These are phyloP conservation scores for Alternaria conjuncta DNA, from an alignment of 2,329 filamentous ascomycete genomes.

Conservation along the genomic window DNA sequence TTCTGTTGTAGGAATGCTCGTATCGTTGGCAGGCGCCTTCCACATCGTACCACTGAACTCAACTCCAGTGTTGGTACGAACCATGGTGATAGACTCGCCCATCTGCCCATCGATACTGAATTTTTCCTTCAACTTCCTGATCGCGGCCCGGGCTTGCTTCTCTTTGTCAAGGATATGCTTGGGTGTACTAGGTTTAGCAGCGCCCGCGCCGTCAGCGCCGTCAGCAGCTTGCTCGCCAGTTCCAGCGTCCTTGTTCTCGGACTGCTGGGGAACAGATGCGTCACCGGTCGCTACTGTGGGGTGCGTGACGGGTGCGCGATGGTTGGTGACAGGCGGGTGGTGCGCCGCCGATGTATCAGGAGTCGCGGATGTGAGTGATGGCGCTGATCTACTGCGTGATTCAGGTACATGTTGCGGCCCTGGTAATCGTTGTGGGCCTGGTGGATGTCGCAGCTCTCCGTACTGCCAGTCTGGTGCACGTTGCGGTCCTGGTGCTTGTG, in stretches of 20 bases:
- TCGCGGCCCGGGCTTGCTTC: not conserved
- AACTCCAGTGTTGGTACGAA: not conserved
- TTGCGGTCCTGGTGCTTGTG: too few species aligned
- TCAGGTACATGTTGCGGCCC: not conserved
- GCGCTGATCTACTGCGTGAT: not conserved
- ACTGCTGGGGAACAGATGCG: not conserved
- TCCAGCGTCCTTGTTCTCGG: not conserved
- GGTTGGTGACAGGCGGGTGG: not conserved
- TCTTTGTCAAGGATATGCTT: not conserved
- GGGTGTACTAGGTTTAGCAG: not conserved
- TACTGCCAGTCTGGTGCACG: too few species aligned
- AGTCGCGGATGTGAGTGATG: rapidly evolving
- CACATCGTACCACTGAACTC: not conserved
- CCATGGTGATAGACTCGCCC: not conserved
- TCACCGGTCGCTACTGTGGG: not conserved
- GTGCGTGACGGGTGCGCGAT: not conserved
- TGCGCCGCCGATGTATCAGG: rapidly evolving
- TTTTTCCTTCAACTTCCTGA: not conserved
- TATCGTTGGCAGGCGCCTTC: not conserved
- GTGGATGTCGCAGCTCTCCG: not conserved
- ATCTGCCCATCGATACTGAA: not conserved
- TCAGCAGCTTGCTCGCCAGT: too few species aligned
- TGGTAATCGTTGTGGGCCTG: not conserved
- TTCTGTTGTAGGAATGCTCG: conserved; percentile 1
- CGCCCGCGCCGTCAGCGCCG: not conserved